Conservation (phyloP, 2,329 filamentous ascomycete species). For the Emericellopsis atlantica region DNA sequence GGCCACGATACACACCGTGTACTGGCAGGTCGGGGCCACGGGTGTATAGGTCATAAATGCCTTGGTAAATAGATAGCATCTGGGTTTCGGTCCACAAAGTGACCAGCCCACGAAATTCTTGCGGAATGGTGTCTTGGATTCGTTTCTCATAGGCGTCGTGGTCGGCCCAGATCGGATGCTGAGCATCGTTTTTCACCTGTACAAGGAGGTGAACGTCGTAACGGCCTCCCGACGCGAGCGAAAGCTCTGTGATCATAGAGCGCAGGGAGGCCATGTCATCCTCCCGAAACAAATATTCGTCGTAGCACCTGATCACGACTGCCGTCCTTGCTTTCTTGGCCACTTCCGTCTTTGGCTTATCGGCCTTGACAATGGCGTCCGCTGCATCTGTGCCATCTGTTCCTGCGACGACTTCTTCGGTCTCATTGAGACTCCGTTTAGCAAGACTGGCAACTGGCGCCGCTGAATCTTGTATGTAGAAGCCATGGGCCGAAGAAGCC, state of each 20-base stretch:
- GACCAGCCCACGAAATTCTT: slow-evolving; percentile 79
- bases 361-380: background rate
- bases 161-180: slow-evolving; percentile 67
- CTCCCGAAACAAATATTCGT: slow-evolving; percentile 63
- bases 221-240: slow-evolving; percentile 68
- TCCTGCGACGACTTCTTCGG: slow-evolving; percentile 6
- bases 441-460: slow-evolving; percentile 1
- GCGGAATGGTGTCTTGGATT: slow-evolving; percentile 57
- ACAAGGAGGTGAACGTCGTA: slow-evolving; percentile 81
- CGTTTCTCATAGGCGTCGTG: slow-evolving; percentile 53
- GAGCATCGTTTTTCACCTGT: slow-evolving; percentile 67
- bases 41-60: slow-evolving; percentile 64
- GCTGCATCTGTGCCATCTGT: slow-evolving; percentile 3
- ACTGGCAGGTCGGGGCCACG: slow-evolving; percentile 59
- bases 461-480: slow-evolving; percentile 29
- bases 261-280: slow-evolving; percentile 75
- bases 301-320: slow-evolving; percentile 72
- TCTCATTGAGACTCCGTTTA: background rate
- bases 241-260: slow-evolving; percentile 72
- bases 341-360: background rate
- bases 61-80: slow-evolving; percentile 83
- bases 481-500: slow-evolving; percentile 31
- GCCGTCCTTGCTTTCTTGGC: slow-evolving; percentile 40
- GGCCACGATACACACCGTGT: slow-evolving; percentile 84
- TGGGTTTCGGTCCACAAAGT: slow-evolving; percentile 91